Evolutionary conservation across 177 flowering plant species (phyloP).

Genomic region (Vitis hybrid): DNA sequence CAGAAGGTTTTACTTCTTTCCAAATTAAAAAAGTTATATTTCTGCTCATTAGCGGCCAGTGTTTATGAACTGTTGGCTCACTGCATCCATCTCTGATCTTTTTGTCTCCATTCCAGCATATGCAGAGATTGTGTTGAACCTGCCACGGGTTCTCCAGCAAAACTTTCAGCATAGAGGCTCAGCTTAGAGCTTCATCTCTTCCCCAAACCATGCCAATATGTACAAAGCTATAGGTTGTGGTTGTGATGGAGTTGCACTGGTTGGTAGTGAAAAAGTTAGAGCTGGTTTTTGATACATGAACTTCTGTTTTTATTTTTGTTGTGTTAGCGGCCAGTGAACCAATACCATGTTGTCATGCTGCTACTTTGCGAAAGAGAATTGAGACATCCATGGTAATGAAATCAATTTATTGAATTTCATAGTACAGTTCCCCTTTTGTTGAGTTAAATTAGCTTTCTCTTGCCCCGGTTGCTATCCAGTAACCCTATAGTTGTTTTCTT

Average conservation of each 20-base stretch:
- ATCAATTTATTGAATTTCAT: too few species aligned
- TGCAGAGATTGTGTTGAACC: slow-evolving; percentile 81
- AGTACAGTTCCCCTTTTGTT: too few species aligned
- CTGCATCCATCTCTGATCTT: not conserved
- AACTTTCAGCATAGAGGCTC: slow-evolving; percentile 30
- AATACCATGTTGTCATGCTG: too few species aligned
- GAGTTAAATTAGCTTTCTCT: too few species aligned
- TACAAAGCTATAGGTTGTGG: slow-evolving; percentile 6
- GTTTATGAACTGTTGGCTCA: not conserved
- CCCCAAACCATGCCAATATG: not conserved
- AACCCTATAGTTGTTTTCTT: too few species aligned
- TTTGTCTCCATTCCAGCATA: slow-evolving; percentile 51
- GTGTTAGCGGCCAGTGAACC: not conserved
- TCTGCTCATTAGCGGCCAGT: not conserved
- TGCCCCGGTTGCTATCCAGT: too few species aligned
- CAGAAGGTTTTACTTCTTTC: slow-evolving; percentile 58
- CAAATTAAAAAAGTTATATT: not conserved
- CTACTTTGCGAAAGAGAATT: too few species aligned
- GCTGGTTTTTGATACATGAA: too few species aligned
- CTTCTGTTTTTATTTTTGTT: not conserved
- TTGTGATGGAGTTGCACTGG: not conserved
- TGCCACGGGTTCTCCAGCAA: slow-evolving; percentile 53
- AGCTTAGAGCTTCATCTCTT: not conserved
- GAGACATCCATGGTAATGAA: too few species aligned
- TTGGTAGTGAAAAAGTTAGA: not conserved